These are phyloP conservation scores for Rhizopogon vinicolor DNA, from an alignment of 768 basidiomycete genomes.

Conservation along the genomic window DNA sequence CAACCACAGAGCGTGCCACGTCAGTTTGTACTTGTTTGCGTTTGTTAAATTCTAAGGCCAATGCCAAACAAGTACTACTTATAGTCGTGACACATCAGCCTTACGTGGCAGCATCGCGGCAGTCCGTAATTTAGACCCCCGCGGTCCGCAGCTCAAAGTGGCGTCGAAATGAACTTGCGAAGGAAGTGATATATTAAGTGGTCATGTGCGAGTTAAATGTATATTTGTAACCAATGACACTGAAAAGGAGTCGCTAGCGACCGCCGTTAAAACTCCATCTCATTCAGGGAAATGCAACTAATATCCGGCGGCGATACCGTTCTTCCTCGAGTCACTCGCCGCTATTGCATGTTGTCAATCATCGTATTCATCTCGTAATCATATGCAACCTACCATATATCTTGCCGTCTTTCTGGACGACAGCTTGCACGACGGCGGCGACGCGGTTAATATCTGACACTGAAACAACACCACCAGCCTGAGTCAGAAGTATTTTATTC, in stretches of 20 bases:
- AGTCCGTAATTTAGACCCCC: no score
- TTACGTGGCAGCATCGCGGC: no score
- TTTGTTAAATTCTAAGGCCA: constrained; percentile 13
- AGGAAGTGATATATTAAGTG: no score
- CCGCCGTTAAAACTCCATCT: not conserved
- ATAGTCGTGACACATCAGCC: not conserved
- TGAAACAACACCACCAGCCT: constrained; percentile 14
- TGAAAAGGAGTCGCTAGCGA: not conserved
- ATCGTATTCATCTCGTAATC: not conserved
- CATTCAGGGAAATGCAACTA: constrained; percentile 22
- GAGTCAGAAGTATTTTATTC: not conserved
- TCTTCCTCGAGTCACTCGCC: constrained; percentile 88
- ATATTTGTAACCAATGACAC: no score
- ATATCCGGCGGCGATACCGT: constrained; percentile 88
- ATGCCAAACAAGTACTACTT: constrained; percentile 10
- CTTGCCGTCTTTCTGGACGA: constrained; percentile 43
- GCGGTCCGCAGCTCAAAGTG: no score
- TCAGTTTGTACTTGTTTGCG: constrained; percentile 11
- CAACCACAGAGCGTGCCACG: not conserved
- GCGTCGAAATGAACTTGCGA: no score
- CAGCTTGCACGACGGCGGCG: constrained; percentile 71
- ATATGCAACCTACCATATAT: constrained; percentile 54
- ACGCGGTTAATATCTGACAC: constrained; percentile 68
- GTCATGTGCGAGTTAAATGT: no score
- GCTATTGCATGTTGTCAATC: constrained; percentile 36